Evolutionary conservation across 75 land plant species (phyloP), one percentile per base, ranked within the genome.

Genomic region (Pseudotsuga menziesii): DNA sequence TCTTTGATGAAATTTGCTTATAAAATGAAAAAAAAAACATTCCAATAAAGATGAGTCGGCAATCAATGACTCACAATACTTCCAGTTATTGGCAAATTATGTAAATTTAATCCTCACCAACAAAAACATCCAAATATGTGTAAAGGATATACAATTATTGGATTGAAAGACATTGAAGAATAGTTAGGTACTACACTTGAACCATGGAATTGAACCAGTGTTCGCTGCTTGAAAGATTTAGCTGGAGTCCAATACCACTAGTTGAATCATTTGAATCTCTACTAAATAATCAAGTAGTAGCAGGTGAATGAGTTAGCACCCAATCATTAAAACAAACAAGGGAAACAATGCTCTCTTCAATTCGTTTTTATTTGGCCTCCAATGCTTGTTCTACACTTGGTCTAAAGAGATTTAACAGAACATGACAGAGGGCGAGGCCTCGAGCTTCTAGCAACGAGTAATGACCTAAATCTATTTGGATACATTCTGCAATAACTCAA

Each of bases 161-260:
- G 25, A 39, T 11, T 41, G n/a, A 8, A 39, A 20, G 41, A 41
- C 41, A 4, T 6, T 20, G 70, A 17, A 41, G 32, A 44, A 27
- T 8, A 48, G 1, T 9, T 58, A 75, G 54, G 14, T 60, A 44
- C 58, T 20, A 39, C 58, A 94, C 99, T 98, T 96, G 99, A 82
- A 92, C 91, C 95, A 97, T 92, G 26, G 93, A 56, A 56, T 56
- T 56, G 16, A 84, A 84, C 25, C 86, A 71, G 56, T 84, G 78
- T 19, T 75, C 78, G 74, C 86, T 84, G 35, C 79, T 84, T 16
- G 86, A 80, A 56, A 84, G 44, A 79, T 81, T 84, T 23, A 76
- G 14, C 60, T 73, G 72, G 12, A 79, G 41, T 36, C 72, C 41
- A 16, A 77, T 32, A 26, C 19, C 60, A 56, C 79, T 61, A 61